phyloP scores from a whole-genome alignment of 768 basidiomycete genomes.

The Kwoniella sp. region DNA sequence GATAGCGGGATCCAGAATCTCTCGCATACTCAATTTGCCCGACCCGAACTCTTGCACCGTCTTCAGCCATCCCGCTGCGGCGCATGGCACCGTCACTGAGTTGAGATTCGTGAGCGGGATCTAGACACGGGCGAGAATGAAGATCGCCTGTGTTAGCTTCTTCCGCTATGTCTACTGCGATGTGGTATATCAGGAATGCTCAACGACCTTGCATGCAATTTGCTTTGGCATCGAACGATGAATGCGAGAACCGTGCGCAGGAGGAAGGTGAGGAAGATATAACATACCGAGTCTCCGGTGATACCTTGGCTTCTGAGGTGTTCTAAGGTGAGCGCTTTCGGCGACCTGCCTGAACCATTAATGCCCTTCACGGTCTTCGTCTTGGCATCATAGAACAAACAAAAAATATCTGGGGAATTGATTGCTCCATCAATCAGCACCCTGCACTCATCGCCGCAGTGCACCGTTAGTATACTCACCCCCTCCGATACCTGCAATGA shows the following conservation, averaged over 20 bases:
- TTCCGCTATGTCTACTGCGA: too few species aligned
- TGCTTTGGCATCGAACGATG: background rate
- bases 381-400: slow-evolving; percentile 85
- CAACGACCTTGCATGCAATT: too few species aligned
- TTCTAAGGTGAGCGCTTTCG: slow-evolving; percentile 74
- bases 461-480: slow-evolving; percentile 49
- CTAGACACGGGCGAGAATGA: too few species aligned
- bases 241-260: background rate
- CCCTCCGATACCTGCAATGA: slow-evolving; percentile 47
- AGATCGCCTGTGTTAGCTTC: too few species aligned
- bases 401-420: slow-evolving; percentile 61
- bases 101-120: slow-evolving; percentile 84
- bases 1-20: slow-evolving; percentile 86
- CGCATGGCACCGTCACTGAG: slow-evolving; percentile 72
- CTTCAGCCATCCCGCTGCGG: slow-evolving; percentile 95
- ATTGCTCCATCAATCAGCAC: background rate
- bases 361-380: slow-evolving; percentile 80
- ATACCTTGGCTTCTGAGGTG: slow-evolving; percentile 72
- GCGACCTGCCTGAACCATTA: slow-evolving; percentile 90
- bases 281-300: slow-evolving; percentile 58
- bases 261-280: background rate
- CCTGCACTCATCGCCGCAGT: slow-evolving; percentile 2
- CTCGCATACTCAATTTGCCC: slow-evolving; percentile 67
- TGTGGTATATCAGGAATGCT: too few species aligned
- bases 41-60: slow-evolving; percentile 81